phyloP scores from a whole-genome alignment of 2,329 filamentous ascomycete species.

The Diaporthe nobilis region DNA sequence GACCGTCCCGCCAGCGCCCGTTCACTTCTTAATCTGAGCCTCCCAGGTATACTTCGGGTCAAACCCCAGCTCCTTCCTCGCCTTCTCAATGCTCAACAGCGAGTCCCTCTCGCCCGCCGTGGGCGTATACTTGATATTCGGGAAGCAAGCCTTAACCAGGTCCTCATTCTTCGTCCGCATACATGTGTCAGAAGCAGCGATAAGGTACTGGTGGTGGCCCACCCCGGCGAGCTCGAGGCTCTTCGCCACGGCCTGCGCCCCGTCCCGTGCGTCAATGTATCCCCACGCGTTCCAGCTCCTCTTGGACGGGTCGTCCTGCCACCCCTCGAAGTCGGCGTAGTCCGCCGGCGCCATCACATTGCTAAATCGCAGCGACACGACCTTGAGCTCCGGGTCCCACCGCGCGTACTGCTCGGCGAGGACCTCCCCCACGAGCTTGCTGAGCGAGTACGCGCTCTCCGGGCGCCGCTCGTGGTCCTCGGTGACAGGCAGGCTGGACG shows the following conservation, averaged over 20 bases:
- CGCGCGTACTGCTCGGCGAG: slow-evolving; percentile 40
- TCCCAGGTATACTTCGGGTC: slow-evolving; percentile 36
- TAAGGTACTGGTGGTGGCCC: slow-evolving; percentile 38
- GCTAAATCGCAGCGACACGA: slow-evolving; percentile 37
- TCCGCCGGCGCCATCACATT: slow-evolving; percentile 38
- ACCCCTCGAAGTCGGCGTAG: slow-evolving; percentile 38
- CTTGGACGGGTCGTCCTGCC: slow-evolving; percentile 37
- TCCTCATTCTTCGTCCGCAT: slow-evolving; percentile 36
- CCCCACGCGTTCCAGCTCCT: slow-evolving; percentile 41
- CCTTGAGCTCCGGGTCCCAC: slow-evolving; percentile 39
- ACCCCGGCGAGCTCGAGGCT: not conserved
- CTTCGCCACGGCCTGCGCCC: slow-evolving; percentile 35
- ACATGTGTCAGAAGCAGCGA: slow-evolving; percentile 34
- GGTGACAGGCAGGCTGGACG: slow-evolving; percentile 34
- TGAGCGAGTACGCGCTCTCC: slow-evolving; percentile 40
- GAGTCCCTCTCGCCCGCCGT: slow-evolving; percentile 31
- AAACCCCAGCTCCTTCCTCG: slow-evolving; percentile 31
- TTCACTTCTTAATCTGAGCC: slow-evolving; percentile 42
- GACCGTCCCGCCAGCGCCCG: not conserved
- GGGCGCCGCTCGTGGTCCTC: slow-evolving; percentile 40
- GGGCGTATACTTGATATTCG: slow-evolving; percentile 29
- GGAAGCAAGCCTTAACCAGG: slow-evolving; percentile 32
- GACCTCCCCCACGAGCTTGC: slow-evolving; percentile 39
- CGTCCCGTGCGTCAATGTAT: slow-evolving; percentile 40
- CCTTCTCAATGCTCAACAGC: slow-evolving; percentile 40